phyloP scores from a whole-genome alignment of 192 early-diverging fungal species.

The Umbelopsis ramanniana region DNA sequence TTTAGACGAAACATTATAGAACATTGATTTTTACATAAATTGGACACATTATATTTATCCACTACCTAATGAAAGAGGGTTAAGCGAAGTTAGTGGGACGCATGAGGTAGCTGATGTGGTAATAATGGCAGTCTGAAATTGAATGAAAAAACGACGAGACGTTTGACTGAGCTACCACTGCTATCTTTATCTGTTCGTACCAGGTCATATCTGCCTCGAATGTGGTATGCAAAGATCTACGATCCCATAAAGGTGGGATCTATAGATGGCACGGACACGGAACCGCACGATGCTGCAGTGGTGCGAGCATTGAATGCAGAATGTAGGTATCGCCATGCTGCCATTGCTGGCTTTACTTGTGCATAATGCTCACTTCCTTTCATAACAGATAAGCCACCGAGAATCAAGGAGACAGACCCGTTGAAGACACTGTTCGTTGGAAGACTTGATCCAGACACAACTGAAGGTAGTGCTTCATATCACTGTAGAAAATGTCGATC shows the following conservation, averaged over 20 bases:
- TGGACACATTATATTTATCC: neutral
- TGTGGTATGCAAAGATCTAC: conserved; percentile 48
- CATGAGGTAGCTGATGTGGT: too few species aligned
- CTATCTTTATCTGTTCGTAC: neutral
- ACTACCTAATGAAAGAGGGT: neutral
- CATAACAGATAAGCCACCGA: conserved; percentile 32
- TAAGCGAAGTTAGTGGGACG: too few species aligned
- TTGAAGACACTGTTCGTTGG: conserved; percentile 44
- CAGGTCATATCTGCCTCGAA: neutral
- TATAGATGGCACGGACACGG: conserved; percentile 44
- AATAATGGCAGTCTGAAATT: neutral
- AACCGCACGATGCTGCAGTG: conserved; percentile 46
- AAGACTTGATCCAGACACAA: conserved; percentile 42
- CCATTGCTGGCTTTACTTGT: neutral
- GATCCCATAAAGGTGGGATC: conserved; percentile 43
- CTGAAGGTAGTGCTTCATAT: conserved; percentile 33
- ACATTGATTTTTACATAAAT: neutral
- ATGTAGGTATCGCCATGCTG: conserved; percentile 26
- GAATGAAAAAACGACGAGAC: neutral
- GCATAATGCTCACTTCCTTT: neutral
- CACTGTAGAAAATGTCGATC: neutral
- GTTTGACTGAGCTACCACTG: too few species aligned
- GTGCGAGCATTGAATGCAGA: conserved; percentile 29
- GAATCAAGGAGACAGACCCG: conserved; percentile 30
- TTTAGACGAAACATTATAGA: conserved; percentile 14